Conservation (phyloP, 2,329 filamentous ascomycete species). For the Colletotrichum sp. region DNA sequence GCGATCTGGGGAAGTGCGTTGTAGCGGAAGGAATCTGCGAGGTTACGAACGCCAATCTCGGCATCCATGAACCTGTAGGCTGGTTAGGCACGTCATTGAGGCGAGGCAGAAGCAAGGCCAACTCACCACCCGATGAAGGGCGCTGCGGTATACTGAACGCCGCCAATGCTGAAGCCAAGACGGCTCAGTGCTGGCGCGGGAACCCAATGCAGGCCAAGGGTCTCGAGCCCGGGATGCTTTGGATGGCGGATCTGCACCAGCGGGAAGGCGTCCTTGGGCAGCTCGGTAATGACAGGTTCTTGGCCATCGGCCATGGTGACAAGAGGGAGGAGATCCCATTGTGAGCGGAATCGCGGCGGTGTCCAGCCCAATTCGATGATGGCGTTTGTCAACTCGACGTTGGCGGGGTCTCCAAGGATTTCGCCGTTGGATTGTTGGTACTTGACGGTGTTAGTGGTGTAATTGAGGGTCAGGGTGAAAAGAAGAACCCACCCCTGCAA, state of each 20-base stretch:
- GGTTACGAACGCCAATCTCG: conserved; percentile 15
- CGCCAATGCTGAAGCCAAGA: conserved; percentile 20
- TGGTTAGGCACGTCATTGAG: not conserved
- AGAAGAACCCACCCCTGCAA: conserved; percentile 4
- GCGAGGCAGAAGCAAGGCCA: not conserved
- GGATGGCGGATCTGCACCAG: conserved; percentile 18
- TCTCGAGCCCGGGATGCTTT: conserved; percentile 15
- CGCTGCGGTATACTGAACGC: conserved; percentile 15
- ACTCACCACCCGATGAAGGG: conserved; percentile 16
- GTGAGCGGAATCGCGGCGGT: conserved; percentile 14
- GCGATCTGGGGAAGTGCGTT: conserved; percentile 16
- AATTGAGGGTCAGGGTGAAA: not conserved
- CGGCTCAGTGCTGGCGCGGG: conserved; percentile 19
- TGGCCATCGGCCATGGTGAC: conserved; percentile 19
- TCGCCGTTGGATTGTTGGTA: conserved; percentile 16
- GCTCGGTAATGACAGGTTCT: conserved; percentile 17
- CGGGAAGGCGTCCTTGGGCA: conserved; percentile 14
- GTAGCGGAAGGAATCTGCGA: conserved; percentile 18
- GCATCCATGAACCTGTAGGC: conserved; percentile 17
- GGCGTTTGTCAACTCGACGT: conserved; percentile 16
- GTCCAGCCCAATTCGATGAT: conserved; percentile 19
- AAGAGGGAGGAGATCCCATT: conserved; percentile 16
- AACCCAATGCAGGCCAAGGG: conserved; percentile 18
- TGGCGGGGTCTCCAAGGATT: conserved; percentile 14
- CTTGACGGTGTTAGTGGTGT: not conserved